Conservation (phyloP, 2,329 filamentous ascomycete species). For the Cladosporium phlei region DNA sequence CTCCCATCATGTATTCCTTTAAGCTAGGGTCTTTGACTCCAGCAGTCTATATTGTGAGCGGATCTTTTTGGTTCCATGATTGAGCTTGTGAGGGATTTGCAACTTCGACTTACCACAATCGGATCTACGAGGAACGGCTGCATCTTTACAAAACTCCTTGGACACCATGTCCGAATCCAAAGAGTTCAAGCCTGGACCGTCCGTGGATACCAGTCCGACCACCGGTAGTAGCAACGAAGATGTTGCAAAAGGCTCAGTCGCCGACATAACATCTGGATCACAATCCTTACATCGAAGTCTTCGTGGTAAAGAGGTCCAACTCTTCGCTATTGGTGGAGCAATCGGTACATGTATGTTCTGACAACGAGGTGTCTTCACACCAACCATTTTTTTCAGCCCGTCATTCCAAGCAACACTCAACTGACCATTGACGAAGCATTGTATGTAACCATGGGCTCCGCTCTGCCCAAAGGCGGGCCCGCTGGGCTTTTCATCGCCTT, state of each 20-base stretch:
- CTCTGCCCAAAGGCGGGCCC: conserved; percentile 35
- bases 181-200: not conserved
- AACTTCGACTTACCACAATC: too few relatives aligned
- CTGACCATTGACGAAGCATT: not conserved
- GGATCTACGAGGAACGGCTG: too few relatives aligned
- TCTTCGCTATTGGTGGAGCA: conserved; percentile 17
- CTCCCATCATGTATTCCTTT: not conserved
- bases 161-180: not conserved
- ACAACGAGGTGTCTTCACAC: not conserved
- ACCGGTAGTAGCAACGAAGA: conserved; percentile 1
- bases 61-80: not conserved
- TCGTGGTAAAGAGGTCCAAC: conserved; percentile 14
- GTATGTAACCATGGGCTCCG: conserved; percentile 16
- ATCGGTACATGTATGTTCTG: conserved; percentile 16
- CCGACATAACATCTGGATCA: not conserved
- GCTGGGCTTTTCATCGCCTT: conserved; percentile 37
- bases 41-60: not conserved
- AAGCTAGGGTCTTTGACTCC: not conserved
- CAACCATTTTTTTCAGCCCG: not conserved
- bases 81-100: not conserved
- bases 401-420: not conserved
- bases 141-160: too few relatives aligned
- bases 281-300: conserved; percentile 16
- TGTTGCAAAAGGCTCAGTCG: not conserved
- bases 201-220: not conserved